Base-by-base conservation (phyloP, 2,329 filamentous ascomycete genomes). In the Phyllosticta ampelicida region DNA sequence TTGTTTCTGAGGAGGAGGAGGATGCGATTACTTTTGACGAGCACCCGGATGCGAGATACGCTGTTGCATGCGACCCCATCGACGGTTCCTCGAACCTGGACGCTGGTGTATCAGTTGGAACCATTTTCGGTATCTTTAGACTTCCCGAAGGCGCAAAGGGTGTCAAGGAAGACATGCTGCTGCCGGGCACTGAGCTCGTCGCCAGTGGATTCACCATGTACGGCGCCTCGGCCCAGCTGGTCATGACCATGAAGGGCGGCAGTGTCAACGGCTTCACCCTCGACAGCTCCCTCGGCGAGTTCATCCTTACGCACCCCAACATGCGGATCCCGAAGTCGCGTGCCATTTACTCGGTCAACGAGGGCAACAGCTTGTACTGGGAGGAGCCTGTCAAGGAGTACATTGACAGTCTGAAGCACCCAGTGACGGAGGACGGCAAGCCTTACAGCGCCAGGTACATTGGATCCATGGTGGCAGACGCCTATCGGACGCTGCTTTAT, bases 121-220 rank as follows among this genome's bases (percentile, higher is more conserved):
- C 94, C 65, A 97, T 99, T 74, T 97, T 97, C 71, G 91, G 84
- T 64, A 84, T 99, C 67, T 94, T 94, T 81, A 90, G 91, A 78
- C 84, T 97, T 20, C 82, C 86, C 60, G 89, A 95, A 13, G 85
- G 81, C 63, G 85, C 86, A 13, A 79, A 77, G 60, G 88, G 87
- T 63, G 86, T 81, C 60, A 86, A 87, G 66, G 90, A 95, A 68
- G 91, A 97, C 72, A 82, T 99, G 61, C 82, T 97, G 61, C 86
- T 85, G 74, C 88, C 94, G 0, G 94, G 94, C 59, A 92, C 88
- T 1, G 91, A 96, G 75, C 83, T 97, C 64, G 83, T 97, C 19
- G 92, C 94, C 36, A 86, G 89, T 20, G 94, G 94, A n/a, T 99
- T 99, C 81, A 99, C 94, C 75, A 99, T 99, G 94, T 99, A 99